Percentiles rank a stretch among this genome's conserved stretches.
These are phyloP conservation scores for Geranomyces variabilis DNA, from an alignment of 192 early-diverging fungal species.

Conservation along the genomic window DNA sequence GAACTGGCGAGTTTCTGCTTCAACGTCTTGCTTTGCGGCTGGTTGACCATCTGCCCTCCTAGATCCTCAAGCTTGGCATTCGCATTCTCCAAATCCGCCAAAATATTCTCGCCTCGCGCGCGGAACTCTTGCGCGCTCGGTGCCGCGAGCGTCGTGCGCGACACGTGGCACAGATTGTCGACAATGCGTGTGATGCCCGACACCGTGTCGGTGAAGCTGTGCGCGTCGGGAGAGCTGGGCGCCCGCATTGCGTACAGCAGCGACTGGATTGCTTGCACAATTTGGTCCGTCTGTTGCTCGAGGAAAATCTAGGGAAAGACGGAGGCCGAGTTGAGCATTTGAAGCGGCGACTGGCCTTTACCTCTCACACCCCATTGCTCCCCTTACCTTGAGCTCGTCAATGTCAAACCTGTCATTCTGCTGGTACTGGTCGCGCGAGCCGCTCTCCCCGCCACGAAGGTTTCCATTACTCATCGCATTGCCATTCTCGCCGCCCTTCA, in stretches of 20 bases:
- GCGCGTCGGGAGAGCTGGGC: slow-evolving; percentile 42
- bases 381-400: slow-evolving; percentile 57
- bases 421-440: not conserved
- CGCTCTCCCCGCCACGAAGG: not conserved
- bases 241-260: slow-evolving; percentile 65
- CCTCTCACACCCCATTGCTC: too few species aligned
- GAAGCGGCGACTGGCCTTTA: too few species aligned
- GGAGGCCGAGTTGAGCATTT: not conserved
- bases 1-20: slow-evolving; percentile 85
- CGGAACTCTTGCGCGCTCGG: slow-evolving; percentile 42
- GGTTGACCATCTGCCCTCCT: slow-evolving; percentile 52
- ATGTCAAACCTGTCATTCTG: slow-evolving; percentile 34
- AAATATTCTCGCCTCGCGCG: slow-evolving; percentile 57
- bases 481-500: slow-evolving; percentile 18
- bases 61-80: slow-evolving; percentile 62
- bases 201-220: slow-evolving; percentile 60
- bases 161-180: slow-evolving; percentile 54
- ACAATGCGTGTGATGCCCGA: slow-evolving; percentile 64
- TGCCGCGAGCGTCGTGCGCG: slow-evolving; percentile 51
- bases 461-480: not conserved
- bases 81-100: slow-evolving; percentile 60
- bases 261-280: slow-evolving; percentile 79
- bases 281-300: slow-evolving; percentile 71
- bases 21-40: slow-evolving; percentile 58
- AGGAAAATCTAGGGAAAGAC: slow-evolving; percentile 57